A percentile compares a stretch with the other conserved stretches of the same genome.
Conservation (phyloP, 371 early-diverging fungal species). For the Choanephora cucurbitarum region DNA sequence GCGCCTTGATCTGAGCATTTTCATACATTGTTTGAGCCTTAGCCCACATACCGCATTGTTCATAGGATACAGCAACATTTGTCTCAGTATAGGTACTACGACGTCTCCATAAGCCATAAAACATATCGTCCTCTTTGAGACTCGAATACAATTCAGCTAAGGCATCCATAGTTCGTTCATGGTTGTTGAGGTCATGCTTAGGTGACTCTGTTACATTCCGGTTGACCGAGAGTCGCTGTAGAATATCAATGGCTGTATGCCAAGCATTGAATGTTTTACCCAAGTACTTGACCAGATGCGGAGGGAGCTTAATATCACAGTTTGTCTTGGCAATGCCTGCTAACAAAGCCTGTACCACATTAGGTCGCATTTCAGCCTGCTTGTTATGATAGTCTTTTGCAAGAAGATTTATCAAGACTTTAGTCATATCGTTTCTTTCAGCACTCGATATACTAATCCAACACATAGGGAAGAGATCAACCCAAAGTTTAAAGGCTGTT, state of each 20-base stretch:
- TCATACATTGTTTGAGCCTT: conserved; percentile 94
- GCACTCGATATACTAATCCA: conserved; percentile 74
- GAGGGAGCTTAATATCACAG: conserved; percentile 81
- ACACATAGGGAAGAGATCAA: conserved; percentile 78
- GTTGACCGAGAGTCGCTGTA: conserved; percentile 59
- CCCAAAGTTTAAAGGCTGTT: conserved; percentile 81
- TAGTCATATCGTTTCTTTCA: conserved; percentile 86
- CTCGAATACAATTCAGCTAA: conserved; percentile 80
- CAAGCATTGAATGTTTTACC: conserved; percentile 91
- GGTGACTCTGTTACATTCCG: conserved; percentile 50
- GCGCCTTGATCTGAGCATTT: conserved; percentile 90
- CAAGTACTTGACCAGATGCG: conserved; percentile 90
- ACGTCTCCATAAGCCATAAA: conserved; percentile 92
- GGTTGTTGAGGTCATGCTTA: conserved; percentile 79
- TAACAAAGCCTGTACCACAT: conserved; percentile 90
- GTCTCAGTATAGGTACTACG: conserved; percentile 94
- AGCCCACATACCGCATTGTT: conserved; percentile 93
- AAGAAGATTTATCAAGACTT: conserved; percentile 78
- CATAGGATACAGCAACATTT: conserved; percentile 91
- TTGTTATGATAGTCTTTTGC: conserved; percentile 89
- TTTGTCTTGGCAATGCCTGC: conserved; percentile 77
- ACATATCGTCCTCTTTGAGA: conserved; percentile 89
- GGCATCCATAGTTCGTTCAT: conserved; percentile 88
- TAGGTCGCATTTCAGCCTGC: conserved; percentile 85
- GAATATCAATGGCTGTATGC: conserved; percentile 83